Base-by-base conservation (phyloP, 352 stramenopile genomes). In the Globisporangium emineosum region DNA sequence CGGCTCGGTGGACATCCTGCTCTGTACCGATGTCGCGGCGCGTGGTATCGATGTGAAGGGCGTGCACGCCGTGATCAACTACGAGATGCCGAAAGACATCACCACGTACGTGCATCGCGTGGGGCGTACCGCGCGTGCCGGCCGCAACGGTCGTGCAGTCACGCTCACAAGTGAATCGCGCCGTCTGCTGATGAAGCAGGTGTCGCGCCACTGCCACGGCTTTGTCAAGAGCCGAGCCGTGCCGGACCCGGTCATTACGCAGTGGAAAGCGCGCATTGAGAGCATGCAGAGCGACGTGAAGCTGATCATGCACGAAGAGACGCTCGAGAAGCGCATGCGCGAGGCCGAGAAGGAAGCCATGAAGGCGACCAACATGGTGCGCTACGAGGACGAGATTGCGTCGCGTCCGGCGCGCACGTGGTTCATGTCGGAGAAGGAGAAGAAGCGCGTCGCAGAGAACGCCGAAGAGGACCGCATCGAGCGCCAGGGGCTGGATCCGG, bases 91-190 rank as follows among this genome's bases (percentile, higher is more conserved):
- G 1, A 96, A 97, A 70, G 89, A 99, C 64, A 87, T 99, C 13
- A 97, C 93, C 40, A 99, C 95, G 0, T 99, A 99, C 72, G 97
- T 99, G 23, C 98, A 99, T 79, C 90, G 98, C 58, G 98, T 99
- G 53, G 98, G 98, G 42, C 90, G 98, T 70, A 99, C 98, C 33
- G 98, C 97, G 40, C 93, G 98, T 82, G 97, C 97, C 21, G 98
- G 98, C 17, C 93, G 97, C 67, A 96, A 96, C 60, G 86, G 87
- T 62, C 85, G 84, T 66, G 86, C 89, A 0, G 89, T 97, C 52
- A 97, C 91, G 53, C 84, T 97, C 30, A 96, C 89, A 64, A 95
- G 89, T 35, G 93, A 98, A 69, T 86, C 79, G 17, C 80, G 93
- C 10, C 88, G 94, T 71, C 72, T 97, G 54, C 75, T 98, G 40